Evolutionary conservation across 768 basidiomycete genomes (phyloP), one percentile per base, ranked within the genome.

Genomic region (Pisolithus tinctorius): DNA sequence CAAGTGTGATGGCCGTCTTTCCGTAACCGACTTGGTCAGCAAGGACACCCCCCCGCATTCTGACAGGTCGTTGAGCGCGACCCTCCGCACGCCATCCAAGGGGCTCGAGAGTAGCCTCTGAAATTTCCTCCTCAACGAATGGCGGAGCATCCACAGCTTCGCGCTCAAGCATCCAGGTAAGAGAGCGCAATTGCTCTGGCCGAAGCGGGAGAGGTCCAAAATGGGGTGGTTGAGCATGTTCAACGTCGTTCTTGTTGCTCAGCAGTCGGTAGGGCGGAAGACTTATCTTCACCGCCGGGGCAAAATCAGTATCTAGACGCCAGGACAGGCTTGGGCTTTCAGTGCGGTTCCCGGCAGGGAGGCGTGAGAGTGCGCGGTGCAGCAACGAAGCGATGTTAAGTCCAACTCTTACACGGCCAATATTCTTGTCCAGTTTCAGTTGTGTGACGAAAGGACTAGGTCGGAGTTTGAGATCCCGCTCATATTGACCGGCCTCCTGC

Each of bases 11-110:
- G 20, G 93, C 93, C 0, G 94, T 97, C 71, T 97, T 97, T 16
- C 94, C 94, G 62, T 97, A 97, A 47, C 94, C 94, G 54, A 97
- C 94, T 71, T 94, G 87, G 60, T 97, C 94, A 11, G 93, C 93
- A 42, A 96, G 80, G 45, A 96, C 93, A 10, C 94, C 93, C 16
- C 94, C 93, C 49, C 88, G 78, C 39, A 96, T 71, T 53, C 69
- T 76, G 47, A 90, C 77, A 0, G 85, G 80, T 31, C 93, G 71
- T 57, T 88, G 82, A 4, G 88, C 93, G 39, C 89, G 84, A 38
- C 88, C 93, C 67, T 96, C 93, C n/a, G 90, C 91, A 58, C 92
- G 78, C 94, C 94, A 97, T 6, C 91, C 89, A 11, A 96, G 71
- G 47, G 91, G 83, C 53, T 83, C 85, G 4, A 94, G 74, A 43